These are phyloP conservation scores for Mortierella claussenii DNA, from an alignment of 192 early-diverging fungal species.

Conservation along the genomic window DNA sequence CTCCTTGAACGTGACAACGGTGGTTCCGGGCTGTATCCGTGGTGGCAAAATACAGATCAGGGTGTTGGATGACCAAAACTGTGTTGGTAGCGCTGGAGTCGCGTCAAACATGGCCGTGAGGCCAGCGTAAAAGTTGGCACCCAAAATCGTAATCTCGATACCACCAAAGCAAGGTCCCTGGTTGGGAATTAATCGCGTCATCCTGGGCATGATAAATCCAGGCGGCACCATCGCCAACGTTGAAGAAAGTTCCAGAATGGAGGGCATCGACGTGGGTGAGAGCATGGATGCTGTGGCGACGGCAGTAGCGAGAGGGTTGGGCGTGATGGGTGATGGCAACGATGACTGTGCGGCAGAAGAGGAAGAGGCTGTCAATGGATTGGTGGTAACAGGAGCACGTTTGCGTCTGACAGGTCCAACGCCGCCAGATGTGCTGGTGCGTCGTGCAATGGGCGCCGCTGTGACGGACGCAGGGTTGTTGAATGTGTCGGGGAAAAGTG, in stretches of 20 bases:
- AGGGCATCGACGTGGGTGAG: slow-evolving; percentile 39
- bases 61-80: slow-evolving; percentile 82
- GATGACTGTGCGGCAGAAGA: slow-evolving; percentile 7
- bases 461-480: slow-evolving; percentile 9
- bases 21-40: slow-evolving; percentile 74
- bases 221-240: slow-evolving; percentile 35
- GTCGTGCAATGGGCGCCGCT: slow-evolving; percentile 16
- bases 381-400: slow-evolving; percentile 23
- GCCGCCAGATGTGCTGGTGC: slow-evolving; percentile 42
- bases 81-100: slow-evolving; percentile 73
- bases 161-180: slow-evolving; percentile 91
- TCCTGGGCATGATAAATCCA: slow-evolving; percentile 56
- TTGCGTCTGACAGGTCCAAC: slow-evolving; percentile 45
- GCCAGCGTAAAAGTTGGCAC: slow-evolving; percentile 83
- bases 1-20: slow-evolving; percentile 69
- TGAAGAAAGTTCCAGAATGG: slow-evolving; percentile 34
- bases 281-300: slow-evolving; percentile 8
- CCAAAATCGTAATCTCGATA: slow-evolving; percentile 84
- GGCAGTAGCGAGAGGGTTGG: slow-evolving; percentile 27
- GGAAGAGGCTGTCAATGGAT: slow-evolving; percentile 33
- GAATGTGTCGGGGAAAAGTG: slow-evolving; percentile 35
- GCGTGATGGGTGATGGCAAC: slow-evolving; percentile 4
- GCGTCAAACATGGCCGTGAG: slow-evolving; percentile 79
- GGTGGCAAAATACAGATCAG: slow-evolving; percentile 90
- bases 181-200: slow-evolving; percentile 82